Evolutionary conservation across 2,329 filamentous ascomycete genomes (phyloP).

Genomic region (Chaetomiaceae sp.): DNA sequence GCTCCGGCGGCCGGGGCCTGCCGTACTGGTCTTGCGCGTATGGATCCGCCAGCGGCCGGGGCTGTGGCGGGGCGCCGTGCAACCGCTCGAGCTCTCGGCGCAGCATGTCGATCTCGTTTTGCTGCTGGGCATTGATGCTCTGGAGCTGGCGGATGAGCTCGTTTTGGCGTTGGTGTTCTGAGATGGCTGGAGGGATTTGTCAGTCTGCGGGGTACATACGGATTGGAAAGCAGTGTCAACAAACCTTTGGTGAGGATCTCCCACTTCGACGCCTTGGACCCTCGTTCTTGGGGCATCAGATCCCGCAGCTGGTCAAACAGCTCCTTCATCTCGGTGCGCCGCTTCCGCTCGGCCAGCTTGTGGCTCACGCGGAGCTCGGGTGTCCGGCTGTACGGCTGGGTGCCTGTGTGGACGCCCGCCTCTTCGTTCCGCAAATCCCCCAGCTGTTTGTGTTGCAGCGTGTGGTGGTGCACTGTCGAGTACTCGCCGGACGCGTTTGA

Average conservation of each 20-base stretch:
- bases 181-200: conserved; percentile 45
- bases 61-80: conserved; percentile 4
- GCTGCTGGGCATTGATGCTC: conserved; percentile 39
- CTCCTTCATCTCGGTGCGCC: conserved; percentile 83
- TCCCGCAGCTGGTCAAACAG: conserved; percentile 77
- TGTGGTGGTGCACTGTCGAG: conserved; percentile 65
- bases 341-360: conserved; percentile 79
- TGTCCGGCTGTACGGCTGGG: conserved; percentile 76
- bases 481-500: conserved; percentile 52
- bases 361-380: conserved; percentile 79
- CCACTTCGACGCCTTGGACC: conserved; percentile 85
- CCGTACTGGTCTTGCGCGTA: conserved; percentile 28
- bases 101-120: conserved; percentile 24
- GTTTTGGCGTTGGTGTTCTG: conserved; percentile 54
- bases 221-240: conserved; percentile 22
- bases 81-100: conserved; percentile 43
- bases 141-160: conserved; percentile 47
- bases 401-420: conserved; percentile 46
- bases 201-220: background rate
- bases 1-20: conserved; percentile 35
- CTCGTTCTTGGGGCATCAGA: conserved; percentile 73
- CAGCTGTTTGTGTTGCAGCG: conserved; percentile 69
- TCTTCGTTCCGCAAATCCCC: conserved; percentile 62
- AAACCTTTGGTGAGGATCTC: conserved; percentile 81
- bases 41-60: conserved; percentile 13